A percentile compares a stretch with the other conserved stretches of the same genome.
Conservation (phyloP, 768 basidiomycete genomes). For the Postia placenta region DNA sequence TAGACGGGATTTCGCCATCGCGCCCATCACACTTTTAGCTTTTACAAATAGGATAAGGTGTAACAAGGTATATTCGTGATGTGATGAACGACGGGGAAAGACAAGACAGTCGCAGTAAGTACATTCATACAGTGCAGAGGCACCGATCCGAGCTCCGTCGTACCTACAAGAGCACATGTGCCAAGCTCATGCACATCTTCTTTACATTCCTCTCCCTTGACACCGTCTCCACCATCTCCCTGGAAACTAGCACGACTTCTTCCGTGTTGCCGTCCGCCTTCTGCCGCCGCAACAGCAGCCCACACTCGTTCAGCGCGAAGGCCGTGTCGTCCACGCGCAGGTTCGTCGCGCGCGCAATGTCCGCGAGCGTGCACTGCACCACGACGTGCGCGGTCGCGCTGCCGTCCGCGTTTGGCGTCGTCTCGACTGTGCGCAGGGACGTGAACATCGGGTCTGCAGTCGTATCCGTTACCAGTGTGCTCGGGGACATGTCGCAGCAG, state of each 20-base stretch:
- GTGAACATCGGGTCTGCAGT: slow-evolving; percentile 45
- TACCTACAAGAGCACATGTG: slow-evolving; percentile 49
- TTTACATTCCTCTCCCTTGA: slow-evolving; percentile 69
- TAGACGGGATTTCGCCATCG: no score
- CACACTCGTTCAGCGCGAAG: slow-evolving; percentile 85
- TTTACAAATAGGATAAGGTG: no score
- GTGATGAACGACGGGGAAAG: no score
- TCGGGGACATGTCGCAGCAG: background rate
- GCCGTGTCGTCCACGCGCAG: slow-evolving; percentile 81
- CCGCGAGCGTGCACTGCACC: slow-evolving; percentile 64
- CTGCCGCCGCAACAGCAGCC: slow-evolving; percentile 52
- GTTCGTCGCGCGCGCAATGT: slow-evolving; percentile 76
- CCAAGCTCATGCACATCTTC: slow-evolving; percentile 55
- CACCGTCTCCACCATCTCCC: slow-evolving; percentile 63
- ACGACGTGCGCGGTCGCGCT: slow-evolving; percentile 65
- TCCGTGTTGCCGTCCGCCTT: slow-evolving; percentile 28
- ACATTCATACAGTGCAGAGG: no score
- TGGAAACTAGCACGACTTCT: slow-evolving; percentile 50
- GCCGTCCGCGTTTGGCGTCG: slow-evolving; percentile 54
- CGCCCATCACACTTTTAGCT: no score
- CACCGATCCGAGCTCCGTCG: no score
- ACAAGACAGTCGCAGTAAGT: no score
- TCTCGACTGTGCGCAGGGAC: slow-evolving; percentile 52
- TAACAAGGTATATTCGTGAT: no score
- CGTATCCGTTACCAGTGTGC: no score